phyloP scores from a whole-genome alignment of 768 basidiomycete genomes.

The Rhodotorula graminis region DNA sequence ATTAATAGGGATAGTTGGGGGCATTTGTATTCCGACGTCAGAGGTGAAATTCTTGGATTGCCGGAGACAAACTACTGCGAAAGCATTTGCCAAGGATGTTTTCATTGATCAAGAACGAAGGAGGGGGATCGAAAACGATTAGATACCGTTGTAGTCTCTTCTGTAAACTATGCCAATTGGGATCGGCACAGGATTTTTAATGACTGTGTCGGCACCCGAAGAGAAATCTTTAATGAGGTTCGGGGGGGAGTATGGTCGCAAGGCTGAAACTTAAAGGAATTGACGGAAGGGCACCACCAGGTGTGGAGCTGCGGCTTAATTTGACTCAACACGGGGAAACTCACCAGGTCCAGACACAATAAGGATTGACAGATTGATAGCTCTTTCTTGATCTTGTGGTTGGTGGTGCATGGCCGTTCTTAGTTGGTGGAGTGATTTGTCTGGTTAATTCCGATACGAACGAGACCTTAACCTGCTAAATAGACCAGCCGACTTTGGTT shows the following conservation, averaged over 20 bases:
- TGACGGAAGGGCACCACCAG: constrained; percentile 79
- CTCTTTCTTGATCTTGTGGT: constrained; percentile 79
- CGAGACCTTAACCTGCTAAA: constrained; percentile 77
- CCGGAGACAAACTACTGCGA: constrained; percentile 72
- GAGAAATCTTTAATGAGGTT: constrained; percentile 70
- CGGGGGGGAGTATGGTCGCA: constrained; percentile 71
- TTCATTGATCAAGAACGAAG: constrained; percentile 81
- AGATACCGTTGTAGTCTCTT: too few species aligned
- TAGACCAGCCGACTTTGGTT: too few species aligned
- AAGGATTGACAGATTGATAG: too few species aligned
- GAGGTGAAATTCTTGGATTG: constrained; percentile 82
- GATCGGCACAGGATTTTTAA: too few species aligned
- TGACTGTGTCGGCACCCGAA: too few species aligned
- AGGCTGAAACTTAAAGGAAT: constrained; percentile 78
- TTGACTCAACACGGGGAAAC: too few species aligned
- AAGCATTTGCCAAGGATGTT: constrained; percentile 81
- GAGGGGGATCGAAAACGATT: constrained; percentile 79
- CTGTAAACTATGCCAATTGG: too few species aligned
- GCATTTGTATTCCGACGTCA: too few species aligned
- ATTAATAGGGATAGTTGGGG: too few species aligned
- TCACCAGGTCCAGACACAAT: too few species aligned
- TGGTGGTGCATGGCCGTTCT: constrained; percentile 86
- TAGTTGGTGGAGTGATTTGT: constrained; percentile 92
- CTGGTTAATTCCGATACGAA: constrained; percentile 93
- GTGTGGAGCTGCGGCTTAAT: too few species aligned